Base-by-base conservation (phyloP, 768 basidiomycete species). In the Hebeloma cylindrosporum region DNA sequence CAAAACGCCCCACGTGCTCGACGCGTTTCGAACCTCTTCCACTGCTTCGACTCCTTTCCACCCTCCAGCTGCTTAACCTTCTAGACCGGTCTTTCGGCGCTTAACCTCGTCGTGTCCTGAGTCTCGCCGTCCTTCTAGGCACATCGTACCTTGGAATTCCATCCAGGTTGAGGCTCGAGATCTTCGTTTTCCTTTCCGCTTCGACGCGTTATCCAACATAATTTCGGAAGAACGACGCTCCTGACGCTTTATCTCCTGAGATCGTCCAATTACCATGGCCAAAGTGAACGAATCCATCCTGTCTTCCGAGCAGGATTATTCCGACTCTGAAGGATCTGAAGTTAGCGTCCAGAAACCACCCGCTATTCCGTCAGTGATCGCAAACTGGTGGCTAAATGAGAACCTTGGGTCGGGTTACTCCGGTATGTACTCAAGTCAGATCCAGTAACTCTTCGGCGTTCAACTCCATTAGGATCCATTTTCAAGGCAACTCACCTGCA, bases 361-460 rank as follows among this genome's bases (percentile, higher is more conserved):
- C 7, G 34, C 51, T 7, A 60, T 73, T 16, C 73, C 75, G 8
- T 54, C 54, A 20, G 42, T 63, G n/a, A 64, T 88, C 9, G 82
- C 73, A 11, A 87, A 86, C 58, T 88, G 74, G 65, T 77, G 69
- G 63, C 58, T 89, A 25, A 70, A 72, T 16, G 71, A 79, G 27
- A 70, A 68, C 13, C 68, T 89, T 21, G 86, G 86, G 17, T 80
- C 84, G 33, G 86, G 86, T 2, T 88, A 83, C 58, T 87, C 85
- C 48, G 86, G 86, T 81, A 46, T 45, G 71, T 58, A 13, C 41
- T 36, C 8, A 17, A 32, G 9, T n/a, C 20, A 38, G 5, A 5
- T 32, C 20, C 45, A 4, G 22, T 13, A 7, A 14, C 17, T 42
- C 14, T 20, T 11, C 9, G 16, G 10, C 2, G 3, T 7, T 20